Evolutionary conservation across 768 basidiomycete genomes (phyloP), one percentile per base, ranked within the genome.

Genomic region (Cytidiella melzeri): DNA sequence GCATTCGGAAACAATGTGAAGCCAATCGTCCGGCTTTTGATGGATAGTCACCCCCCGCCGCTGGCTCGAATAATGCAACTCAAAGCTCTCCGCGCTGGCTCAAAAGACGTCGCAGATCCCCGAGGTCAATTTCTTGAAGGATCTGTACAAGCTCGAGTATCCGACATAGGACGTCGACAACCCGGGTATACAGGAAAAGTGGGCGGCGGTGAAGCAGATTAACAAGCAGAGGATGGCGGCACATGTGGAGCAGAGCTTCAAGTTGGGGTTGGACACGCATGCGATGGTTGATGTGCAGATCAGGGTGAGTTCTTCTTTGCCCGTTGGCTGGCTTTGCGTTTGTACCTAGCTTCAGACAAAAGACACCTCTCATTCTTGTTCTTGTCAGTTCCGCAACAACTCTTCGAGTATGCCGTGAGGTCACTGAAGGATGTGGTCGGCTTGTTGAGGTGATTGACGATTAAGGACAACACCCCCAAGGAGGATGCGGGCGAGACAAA

Each of bases 1-100:
- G n/a, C n/a, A n/a, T n/a, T n/a, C n/a, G n/a, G n/a, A n/a, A n/a
- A n/a, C n/a, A n/a, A n/a, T n/a, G n/a, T n/a, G n/a, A n/a, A n/a
- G n/a, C n/a, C n/a, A n/a, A n/a, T n/a, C n/a, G n/a, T n/a, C n/a
- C n/a, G n/a, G n/a, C n/a, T n/a, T n/a, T n/a, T n/a, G n/a, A n/a
- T n/a, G n/a, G n/a, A n/a, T n/a, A 85, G 85, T 96, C 55, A 96
- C 92, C 19, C 92, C 90, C 43, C 87, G 95, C 55, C 81, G 95
- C 55, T 96, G 90, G 91, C 80, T 94, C 43, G 86, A 92, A 57
- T 87, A 87, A 80, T 94, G 92, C 75, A 99, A 99, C 71, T 92
- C 92, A 7, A 73, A 79, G 41, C 78, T 98, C 38, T 87, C 88
- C 55, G 72, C 74, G 7, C 84, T 99, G 46, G 93, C 97, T 65